Evolutionary conservation across 495 filamentous ascomycete genomes (phyloP).

Genomic region (Penicillium taxi): DNA sequence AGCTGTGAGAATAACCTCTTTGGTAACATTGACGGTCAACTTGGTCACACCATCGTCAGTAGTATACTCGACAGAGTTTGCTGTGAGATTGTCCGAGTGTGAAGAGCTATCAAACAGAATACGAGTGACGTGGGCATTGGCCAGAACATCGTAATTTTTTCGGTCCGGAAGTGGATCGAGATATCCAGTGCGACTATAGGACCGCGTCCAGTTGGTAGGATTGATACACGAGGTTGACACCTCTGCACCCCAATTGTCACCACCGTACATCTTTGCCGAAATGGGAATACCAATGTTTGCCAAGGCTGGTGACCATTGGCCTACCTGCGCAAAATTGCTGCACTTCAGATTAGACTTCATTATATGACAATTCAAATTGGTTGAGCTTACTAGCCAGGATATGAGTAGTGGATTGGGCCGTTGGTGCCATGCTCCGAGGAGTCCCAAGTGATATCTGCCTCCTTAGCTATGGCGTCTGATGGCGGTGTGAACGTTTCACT

Average conservation of each 20-base stretch:
- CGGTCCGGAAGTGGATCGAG: conserved; percentile 32
- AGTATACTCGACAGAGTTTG: conserved; percentile 26
- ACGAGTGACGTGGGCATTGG: conserved; percentile 38
- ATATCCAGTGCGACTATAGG: conserved; percentile 30
- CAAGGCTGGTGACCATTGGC: conserved; percentile 19
- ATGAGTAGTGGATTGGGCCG: conserved; percentile 43
- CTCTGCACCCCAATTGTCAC: conserved; percentile 22
- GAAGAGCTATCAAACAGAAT: conserved; percentile 29
- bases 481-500: conserved; percentile 37
- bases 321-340: conserved; percentile 27
- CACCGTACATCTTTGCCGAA: conserved; percentile 26
- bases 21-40: conserved; percentile 28
- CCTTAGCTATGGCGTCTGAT: conserved; percentile 22
- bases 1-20: conserved; percentile 50
- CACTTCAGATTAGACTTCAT: not conserved
- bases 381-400: conserved; percentile 33
- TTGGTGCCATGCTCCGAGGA: conserved; percentile 24
- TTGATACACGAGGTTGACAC: conserved; percentile 30
- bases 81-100: conserved; percentile 17
- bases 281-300: conserved; percentile 19
- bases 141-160: conserved; percentile 37
- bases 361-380: not conserved
- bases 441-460: conserved; percentile 35
- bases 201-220: conserved; percentile 27
- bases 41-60: conserved; percentile 20